These are phyloP conservation scores for Phytophthora chlamydospora DNA, from an alignment of 352 stramenopile species.

Conservation along the genomic window DNA sequence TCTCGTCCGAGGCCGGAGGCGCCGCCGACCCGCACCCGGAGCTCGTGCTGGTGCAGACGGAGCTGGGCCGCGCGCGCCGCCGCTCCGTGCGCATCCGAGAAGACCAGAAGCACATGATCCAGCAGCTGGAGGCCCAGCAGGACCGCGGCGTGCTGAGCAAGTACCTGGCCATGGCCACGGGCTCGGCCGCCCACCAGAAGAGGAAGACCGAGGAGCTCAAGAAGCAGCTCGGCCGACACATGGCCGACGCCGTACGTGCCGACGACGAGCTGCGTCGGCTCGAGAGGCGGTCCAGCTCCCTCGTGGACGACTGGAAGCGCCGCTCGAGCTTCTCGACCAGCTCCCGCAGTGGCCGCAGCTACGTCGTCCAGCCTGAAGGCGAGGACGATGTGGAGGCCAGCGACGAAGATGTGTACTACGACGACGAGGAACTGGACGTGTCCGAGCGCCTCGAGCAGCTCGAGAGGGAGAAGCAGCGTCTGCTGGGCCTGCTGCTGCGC, in stretches of 20 bases:
- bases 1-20: constrained; percentile 19
- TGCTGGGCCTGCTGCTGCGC: constrained; percentile 52
- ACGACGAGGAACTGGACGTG: constrained; percentile 35
- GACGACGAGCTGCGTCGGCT: constrained; percentile 65
- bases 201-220: constrained; percentile 59
- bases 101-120: constrained; percentile 68
- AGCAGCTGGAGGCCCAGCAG: constrained; percentile 65
- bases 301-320: constrained; percentile 53
- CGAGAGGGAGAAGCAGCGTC: constrained; percentile 64
- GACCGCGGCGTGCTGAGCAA: constrained; percentile 59
- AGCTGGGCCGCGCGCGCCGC: constrained; percentile 50
- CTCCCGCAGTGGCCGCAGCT: constrained; percentile 16
- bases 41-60: constrained; percentile 44
- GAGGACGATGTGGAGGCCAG: constrained; percentile 29
- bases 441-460: constrained; percentile 49
- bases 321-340: constrained; percentile 41
- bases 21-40: constrained; percentile 34
- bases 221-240: constrained; percentile 59
- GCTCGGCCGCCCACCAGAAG: constrained; percentile 30
- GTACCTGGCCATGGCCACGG: constrained; percentile 62
- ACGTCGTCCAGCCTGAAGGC: constrained; percentile 20
- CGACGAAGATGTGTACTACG: constrained; percentile 25
- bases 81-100: constrained; percentile 48
- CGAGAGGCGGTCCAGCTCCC: constrained; percentile 56
- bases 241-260: constrained; percentile 52